phyloP scores from a whole-genome alignment of 2,329 filamentous ascomycete genomes.

The Parastagonospora nodorum region DNA sequence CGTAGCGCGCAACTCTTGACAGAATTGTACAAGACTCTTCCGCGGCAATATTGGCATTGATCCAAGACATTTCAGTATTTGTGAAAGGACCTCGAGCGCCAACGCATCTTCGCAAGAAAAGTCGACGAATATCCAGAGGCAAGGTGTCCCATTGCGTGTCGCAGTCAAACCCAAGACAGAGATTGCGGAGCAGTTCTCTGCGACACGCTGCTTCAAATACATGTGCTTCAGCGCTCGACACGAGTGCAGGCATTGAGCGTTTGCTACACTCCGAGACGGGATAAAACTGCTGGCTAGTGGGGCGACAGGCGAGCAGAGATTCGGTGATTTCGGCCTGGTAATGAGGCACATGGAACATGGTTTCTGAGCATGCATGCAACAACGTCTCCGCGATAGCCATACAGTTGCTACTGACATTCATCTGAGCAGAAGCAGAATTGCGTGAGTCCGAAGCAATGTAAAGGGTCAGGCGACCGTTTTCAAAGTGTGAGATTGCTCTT shows the following conservation, averaged over 20 bases:
- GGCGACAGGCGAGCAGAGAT: slow-evolving; percentile 36
- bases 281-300: slow-evolving; percentile 21
- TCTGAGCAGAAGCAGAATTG: slow-evolving; percentile 20
- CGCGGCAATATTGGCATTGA: slow-evolving; percentile 50
- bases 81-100: slow-evolving; percentile 51
- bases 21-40: slow-evolving; percentile 46
- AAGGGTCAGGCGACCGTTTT: slow-evolving; percentile 33
- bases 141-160: slow-evolving; percentile 59
- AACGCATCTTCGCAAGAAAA: slow-evolving; percentile 54
- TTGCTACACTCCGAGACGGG: slow-evolving; percentile 40
- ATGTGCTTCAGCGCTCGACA: slow-evolving; percentile 16
- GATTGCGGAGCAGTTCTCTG: slow-evolving; percentile 53
- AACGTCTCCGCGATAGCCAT: slow-evolving; percentile 41
- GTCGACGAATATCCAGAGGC: slow-evolving; percentile 52
- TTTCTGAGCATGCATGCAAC: slow-evolving; percentile 40
- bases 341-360: slow-evolving; percentile 41
- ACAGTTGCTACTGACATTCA: slow-evolving; percentile 43
- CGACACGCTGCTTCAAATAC: slow-evolving; percentile 38
- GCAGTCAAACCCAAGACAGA: slow-evolving; percentile 56
- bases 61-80: slow-evolving; percentile 50
- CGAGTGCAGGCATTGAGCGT: slow-evolving; percentile 37
- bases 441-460: slow-evolving; percentile 41
- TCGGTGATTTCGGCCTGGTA: slow-evolving; percentile 40
- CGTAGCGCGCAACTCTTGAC: slow-evolving; percentile 54
- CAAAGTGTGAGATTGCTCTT: slow-evolving; percentile 42